These are phyloP conservation scores for Candida xiaguanensis DNA, from an alignment of 805 yeast genomes.

Conservation along the genomic window DNA sequence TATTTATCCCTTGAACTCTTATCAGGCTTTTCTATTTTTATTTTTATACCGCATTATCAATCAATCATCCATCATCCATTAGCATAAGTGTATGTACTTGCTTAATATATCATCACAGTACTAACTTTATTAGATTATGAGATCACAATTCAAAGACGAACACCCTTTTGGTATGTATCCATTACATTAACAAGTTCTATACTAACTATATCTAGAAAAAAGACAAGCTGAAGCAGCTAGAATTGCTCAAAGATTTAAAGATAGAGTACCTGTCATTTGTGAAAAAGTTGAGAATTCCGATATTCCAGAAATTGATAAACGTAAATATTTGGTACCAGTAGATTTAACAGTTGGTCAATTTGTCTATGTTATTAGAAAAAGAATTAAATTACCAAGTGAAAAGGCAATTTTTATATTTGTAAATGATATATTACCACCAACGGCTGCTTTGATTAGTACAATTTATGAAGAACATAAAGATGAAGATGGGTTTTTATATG, in stretches of 20 bases:
- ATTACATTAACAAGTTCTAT: neutral
- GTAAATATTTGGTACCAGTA: slow-evolving; percentile 93
- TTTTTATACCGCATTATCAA: neutral
- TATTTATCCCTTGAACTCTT: neutral
- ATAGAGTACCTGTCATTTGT: slow-evolving; percentile 95
- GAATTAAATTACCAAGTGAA: slow-evolving; percentile 93
- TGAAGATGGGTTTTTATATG: slow-evolving; percentile 95
- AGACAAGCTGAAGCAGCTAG: slow-evolving; percentile 94
- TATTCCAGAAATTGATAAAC: slow-evolving; percentile 93
- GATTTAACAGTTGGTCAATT: slow-evolving; percentile 97
- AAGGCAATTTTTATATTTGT: slow-evolving; percentile 97
- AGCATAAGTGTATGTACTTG: no score
- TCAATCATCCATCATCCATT: no score
- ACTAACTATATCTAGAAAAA: slow-evolving; percentile 49
- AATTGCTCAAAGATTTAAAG: slow-evolving; percentile 81
- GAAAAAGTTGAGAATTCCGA: slow-evolving; percentile 97
- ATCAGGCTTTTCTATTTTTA: neutral
- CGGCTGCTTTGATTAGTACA: slow-evolving; percentile 94
- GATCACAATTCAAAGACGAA: slow-evolving; percentile 92
- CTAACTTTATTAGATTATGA: slow-evolving; percentile 43
- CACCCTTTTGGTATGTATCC: slow-evolving; percentile 78
- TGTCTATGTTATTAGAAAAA: slow-evolving; percentile 94
- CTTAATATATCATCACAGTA: no score
- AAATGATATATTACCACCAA: slow-evolving; percentile 95
- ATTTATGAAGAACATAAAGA: slow-evolving; percentile 97